These are phyloP conservation scores for Hypoxylon rubiginosum DNA, from an alignment of 2,329 filamentous ascomycete genomes.

Conservation along the genomic window DNA sequence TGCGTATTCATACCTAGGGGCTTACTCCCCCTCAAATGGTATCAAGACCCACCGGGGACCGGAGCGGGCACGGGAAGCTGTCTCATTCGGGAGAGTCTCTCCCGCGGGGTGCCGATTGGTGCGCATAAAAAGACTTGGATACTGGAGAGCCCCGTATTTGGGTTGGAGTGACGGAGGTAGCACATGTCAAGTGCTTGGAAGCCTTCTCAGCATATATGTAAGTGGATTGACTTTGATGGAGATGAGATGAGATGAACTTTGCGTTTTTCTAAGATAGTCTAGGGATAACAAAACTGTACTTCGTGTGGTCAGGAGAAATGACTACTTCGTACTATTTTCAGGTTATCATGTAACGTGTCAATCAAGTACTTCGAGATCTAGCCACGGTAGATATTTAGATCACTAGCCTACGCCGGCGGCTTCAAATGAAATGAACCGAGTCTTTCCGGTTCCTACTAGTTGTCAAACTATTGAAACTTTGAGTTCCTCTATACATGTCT, in stretches of 20 bases:
- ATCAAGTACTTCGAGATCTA: too few relatives aligned
- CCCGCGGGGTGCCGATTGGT: slow-evolving; percentile 40
- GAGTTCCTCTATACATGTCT: too few relatives aligned
- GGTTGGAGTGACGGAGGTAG: background rate
- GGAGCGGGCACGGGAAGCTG: slow-evolving; percentile 35
- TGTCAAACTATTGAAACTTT: too few relatives aligned
- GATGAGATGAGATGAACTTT: background rate
- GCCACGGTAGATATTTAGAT: too few relatives aligned
- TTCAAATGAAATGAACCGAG: too few relatives aligned
- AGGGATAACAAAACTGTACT: background rate
- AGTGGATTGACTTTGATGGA: background rate
- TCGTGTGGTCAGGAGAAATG: too few relatives aligned
- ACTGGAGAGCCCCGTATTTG: slow-evolving; percentile 11
- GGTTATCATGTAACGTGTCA: too few relatives aligned
- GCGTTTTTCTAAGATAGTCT: background rate
- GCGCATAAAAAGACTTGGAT: slow-evolving; percentile 34
- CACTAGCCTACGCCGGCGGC: too few relatives aligned
- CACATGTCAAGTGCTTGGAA: background rate
- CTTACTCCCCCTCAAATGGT: slow-evolving; percentile 14
- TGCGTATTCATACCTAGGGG: slow-evolving; percentile 12
- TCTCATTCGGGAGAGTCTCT: slow-evolving; percentile 42
- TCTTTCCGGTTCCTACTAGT: too few relatives aligned
- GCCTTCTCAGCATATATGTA: background rate
- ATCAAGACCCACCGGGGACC: slow-evolving; percentile 27
- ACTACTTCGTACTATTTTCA: too few relatives aligned